phyloP scores from a whole-genome alignment of 2,329 filamentous ascomycete species.

The Camillea tinctor region DNA sequence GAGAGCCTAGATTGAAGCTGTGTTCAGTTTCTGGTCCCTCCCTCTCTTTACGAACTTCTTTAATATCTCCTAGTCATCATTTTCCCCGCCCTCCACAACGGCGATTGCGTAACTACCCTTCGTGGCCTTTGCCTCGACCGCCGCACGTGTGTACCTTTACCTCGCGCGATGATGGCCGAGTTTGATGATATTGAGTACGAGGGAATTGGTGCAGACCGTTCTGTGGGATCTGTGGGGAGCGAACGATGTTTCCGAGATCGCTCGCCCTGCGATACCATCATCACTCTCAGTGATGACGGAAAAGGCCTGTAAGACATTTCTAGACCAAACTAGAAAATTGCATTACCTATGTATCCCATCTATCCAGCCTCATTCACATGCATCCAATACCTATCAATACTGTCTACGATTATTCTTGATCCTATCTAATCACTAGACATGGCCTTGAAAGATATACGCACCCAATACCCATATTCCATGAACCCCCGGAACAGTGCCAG shows the following conservation, averaged over 20 bases:
- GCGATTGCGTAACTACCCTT: neutral
- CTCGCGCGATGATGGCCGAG: constrained; percentile 13
- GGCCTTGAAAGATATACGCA: constrained; percentile 8
- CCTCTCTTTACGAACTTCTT: neutral
- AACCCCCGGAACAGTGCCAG: neutral
- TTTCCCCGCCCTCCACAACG: neutral
- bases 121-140: neutral
- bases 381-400: neutral
- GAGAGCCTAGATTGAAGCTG: neutral
- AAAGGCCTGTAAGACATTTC: constrained; percentile 17
- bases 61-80: neutral
- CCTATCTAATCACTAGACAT: neutral
- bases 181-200: constrained; percentile 21
- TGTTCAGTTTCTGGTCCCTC: neutral
- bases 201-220: constrained; percentile 21
- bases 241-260: constrained; percentile 17
- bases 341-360: too few species aligned
- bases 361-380: neutral
- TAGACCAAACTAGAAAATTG: neutral
- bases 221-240: constrained; percentile 11
- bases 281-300: constrained; percentile 19
- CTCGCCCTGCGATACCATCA: constrained; percentile 15
- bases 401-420: neutral
- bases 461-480: constrained; percentile 11
- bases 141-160: neutral